Base-by-base conservation (phyloP, 1,284 basidiomycete species). In the Cutaneotrichosporon cavernicola region DNA sequence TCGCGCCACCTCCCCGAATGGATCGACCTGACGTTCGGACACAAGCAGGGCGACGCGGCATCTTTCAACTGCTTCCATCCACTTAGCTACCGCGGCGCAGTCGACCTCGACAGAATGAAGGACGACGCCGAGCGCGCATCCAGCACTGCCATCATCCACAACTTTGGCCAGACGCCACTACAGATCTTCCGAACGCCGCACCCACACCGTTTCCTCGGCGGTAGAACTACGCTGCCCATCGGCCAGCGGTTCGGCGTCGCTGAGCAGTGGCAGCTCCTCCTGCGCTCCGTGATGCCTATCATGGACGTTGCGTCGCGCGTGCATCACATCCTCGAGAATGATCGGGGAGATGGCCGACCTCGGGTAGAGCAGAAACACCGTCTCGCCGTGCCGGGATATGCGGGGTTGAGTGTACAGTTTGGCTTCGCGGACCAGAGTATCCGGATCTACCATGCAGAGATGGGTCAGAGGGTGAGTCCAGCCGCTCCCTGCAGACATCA, bases 81-180 rank as follows among this genome's bases (percentile, higher is more conserved):
- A 0, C 82, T 97, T 50, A 96, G 92, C 38, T 98, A 98, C 75
- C 92, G 96, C 71, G 92, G 93, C 4, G 88, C 90, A 0, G 91
- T 97, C 68, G 92, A 95, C 74, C 81, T 96, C 18, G 92, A 95
- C 75, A 81, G 85, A 1, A 95, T 97, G 65, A 87, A 87, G 13
- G 90, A 96, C 72, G 88, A 92, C 55, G 82, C 91, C 26, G 92
- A 98, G 80, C 86, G 91, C 47, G 91, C 94, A 72, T 93, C 94
- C 0, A 92, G 91, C 2, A 90, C 95, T 9, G 92, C 93, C 5
- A 96, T 95, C 69, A 97, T 98, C 55, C 94, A 97, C 80, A 97
- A 96, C 70, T 90, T 95, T 73, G 92, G 92, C 18, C 92, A 95
- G 80, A 95, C 93, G 0, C 92, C 92, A 2, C 84, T 88, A 31